Percentiles rank a stretch among this genome's conserved stretches.
Evolutionary conservation across 345 rosid species (phyloP).

Genomic region (Jatropha curcas): DNA sequence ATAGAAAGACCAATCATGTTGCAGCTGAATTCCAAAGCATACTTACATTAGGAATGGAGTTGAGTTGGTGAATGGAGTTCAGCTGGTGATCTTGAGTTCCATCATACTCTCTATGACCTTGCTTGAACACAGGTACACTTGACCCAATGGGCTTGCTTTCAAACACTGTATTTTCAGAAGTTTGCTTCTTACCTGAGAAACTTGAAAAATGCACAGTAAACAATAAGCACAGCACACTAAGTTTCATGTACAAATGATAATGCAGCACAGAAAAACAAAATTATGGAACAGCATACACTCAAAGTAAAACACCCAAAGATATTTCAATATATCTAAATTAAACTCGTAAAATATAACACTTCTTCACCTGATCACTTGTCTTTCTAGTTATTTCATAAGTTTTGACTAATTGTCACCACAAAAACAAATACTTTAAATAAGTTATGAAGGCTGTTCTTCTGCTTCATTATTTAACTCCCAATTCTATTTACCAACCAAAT

Average conservation of each 20-base stretch:
- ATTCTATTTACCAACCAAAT: not conserved
- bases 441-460: not conserved
- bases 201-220: constrained; percentile 62
- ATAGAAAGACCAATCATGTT: constrained; percentile 21
- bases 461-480: not conserved
- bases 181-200: constrained; percentile 73
- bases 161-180: constrained; percentile 40
- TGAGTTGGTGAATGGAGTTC: constrained; percentile 38
- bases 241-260: not conserved
- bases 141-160: constrained; percentile 52
- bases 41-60: constrained; percentile 51
- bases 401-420: not conserved
- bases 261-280: not conserved
- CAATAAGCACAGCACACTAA: constrained; percentile 45
- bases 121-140: constrained; percentile 39
- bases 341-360: not conserved
- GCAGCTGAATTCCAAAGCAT: constrained; percentile 23
- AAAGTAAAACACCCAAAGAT: not conserved
- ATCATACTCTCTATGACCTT: constrained; percentile 43
- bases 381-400: not conserved
- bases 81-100: constrained; percentile 42
- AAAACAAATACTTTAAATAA: not conserved
- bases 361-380: not conserved
- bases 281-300: not conserved
- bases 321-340: not conserved